Evolutionary conservation across 148 eudicot species (phyloP).

Genomic region (Rhododendron molle): DNA sequence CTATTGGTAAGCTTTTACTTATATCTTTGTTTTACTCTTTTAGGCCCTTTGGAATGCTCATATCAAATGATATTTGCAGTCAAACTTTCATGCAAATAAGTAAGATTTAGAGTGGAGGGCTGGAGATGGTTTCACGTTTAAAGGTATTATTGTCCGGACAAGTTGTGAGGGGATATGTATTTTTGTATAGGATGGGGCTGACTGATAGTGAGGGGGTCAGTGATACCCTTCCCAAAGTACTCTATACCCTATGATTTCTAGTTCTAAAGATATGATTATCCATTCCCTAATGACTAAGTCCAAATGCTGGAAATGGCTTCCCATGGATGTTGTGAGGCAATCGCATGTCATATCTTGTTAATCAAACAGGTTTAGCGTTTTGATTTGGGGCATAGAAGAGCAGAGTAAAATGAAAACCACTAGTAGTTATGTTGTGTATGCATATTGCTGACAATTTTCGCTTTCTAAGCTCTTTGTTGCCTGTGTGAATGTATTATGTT

Average conservation of each 20-base stretch:
- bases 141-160: not conserved
- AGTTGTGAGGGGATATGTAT: not conserved
- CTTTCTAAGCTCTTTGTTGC: not conserved
- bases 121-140: not conserved
- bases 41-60: not conserved
- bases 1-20: not conserved
- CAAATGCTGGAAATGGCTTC: not conserved
- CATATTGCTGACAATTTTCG: not conserved
- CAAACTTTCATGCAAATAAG: not conserved
- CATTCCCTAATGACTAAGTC: not conserved
- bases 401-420: not conserved
- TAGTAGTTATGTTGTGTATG: not conserved
- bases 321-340: not conserved
- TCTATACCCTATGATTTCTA: not conserved
- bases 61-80: not conserved
- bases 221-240: not conserved
- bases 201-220: not conserved
- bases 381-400: not conserved
- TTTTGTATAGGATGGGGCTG: not conserved
- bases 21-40: not conserved
- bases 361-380: not conserved
- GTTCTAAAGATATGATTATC: not conserved
- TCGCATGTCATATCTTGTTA: not conserved
- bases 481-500: not conserved
- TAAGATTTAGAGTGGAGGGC: not conserved